Evolutionary conservation across 1,284 basidiomycete genomes (phyloP).

Genomic region (Uromyces viciae-fabae): DNA sequence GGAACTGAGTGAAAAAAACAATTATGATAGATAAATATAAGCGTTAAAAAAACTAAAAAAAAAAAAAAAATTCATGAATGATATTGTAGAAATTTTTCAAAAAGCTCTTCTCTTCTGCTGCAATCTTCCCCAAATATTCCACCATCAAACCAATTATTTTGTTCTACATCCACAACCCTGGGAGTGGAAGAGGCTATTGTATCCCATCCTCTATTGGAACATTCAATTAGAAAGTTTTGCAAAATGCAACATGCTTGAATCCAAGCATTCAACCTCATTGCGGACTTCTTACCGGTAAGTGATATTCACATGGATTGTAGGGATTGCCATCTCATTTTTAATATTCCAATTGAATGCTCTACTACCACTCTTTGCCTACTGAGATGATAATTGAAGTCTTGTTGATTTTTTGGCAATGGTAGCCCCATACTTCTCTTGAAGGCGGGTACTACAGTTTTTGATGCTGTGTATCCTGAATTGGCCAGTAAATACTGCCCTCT

Average conservation of each 20-base stretch:
- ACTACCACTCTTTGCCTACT: conserved; percentile 2
- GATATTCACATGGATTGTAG: not conserved
- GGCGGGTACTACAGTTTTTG: not conserved
- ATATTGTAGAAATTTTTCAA: too few species aligned
- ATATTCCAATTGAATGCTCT: conserved; percentile 23
- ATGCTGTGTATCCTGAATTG: conserved; percentile 12
- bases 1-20: too few species aligned
- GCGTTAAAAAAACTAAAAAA: too few species aligned
- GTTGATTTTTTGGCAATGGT: not conserved
- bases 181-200: too few species aligned
- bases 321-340: conserved; percentile 20
- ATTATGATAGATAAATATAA: too few species aligned
- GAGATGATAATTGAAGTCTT: conserved; percentile 9
- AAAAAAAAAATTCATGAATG: too few species aligned
- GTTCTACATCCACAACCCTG: too few species aligned
- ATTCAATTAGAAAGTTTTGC: not conserved
- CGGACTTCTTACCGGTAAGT: not conserved
- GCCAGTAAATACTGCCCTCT: conserved; percentile 13
- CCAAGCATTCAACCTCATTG: not conserved
- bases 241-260: not conserved
- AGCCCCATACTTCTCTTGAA: not conserved
- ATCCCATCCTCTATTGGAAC: too few species aligned
- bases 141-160: too few species aligned
- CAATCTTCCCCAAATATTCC: too few species aligned
- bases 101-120: too few species aligned